These are phyloP conservation scores for Sedum album DNA, from an alignment of 164 flowering plant species.

Conservation along the genomic window DNA sequence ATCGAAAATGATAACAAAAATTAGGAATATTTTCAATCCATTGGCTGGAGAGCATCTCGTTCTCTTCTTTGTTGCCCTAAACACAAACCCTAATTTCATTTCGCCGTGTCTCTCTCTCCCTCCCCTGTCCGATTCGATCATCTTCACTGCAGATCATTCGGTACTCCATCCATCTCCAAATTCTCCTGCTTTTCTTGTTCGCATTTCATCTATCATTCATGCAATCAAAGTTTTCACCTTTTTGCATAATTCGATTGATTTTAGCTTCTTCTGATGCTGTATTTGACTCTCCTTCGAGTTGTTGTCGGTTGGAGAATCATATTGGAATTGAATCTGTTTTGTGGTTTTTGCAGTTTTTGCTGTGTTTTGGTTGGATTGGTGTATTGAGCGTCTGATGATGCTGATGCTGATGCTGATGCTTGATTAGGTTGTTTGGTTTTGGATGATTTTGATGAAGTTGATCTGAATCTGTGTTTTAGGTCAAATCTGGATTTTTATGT, in stretches of 20 bases:
- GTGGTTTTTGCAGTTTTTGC: neutral
- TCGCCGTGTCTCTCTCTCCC: conserved; percentile 2
- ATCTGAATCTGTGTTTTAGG: neutral
- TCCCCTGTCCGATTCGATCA: no score
- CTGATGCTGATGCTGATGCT: neutral
- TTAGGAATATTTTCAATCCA: neutral
- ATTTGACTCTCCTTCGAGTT: neutral
- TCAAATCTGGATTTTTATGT: neutral
- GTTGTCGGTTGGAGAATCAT: neutral
- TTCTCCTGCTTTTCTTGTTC: neutral
- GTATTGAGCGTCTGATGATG: neutral
- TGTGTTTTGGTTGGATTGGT: neutral
- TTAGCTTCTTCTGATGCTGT: neutral
- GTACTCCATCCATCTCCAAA: neutral
- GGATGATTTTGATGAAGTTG: neutral
- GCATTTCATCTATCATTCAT: neutral
- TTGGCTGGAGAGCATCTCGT: neutral
- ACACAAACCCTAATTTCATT: conserved; percentile 20
- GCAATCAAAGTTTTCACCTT: neutral
- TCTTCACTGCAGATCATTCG: no score
- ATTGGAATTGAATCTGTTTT: neutral
- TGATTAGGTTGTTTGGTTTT: neutral
- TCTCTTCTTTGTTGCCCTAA: conserved; percentile 10
- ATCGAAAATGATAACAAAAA: neutral
- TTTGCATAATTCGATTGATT: neutral